Percentiles rank a stretch among this genome's conserved stretches.
phyloP scores from a whole-genome alignment of 805 yeast species.

The Candida cerambycidarum region DNA sequence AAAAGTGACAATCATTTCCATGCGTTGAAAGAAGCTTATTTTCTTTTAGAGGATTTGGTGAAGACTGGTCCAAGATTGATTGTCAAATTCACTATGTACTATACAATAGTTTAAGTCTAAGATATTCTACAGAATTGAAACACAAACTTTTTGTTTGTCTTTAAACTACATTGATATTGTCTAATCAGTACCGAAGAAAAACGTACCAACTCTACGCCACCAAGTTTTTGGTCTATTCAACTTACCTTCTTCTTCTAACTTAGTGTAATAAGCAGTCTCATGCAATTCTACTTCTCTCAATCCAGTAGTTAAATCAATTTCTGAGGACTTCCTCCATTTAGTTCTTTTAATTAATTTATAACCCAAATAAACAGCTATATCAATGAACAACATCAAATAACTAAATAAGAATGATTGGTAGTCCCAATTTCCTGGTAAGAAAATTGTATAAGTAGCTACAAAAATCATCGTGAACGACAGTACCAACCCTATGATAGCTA shows the following conservation, averaged over 20 bases:
- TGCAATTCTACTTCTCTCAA: conserved; percentile 40
- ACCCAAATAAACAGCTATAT: conserved; percentile 30
- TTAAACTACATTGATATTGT: too few species aligned
- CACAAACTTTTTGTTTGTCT: too few species aligned
- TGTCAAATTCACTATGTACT: too few species aligned
- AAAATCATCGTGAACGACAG: conserved; percentile 33
- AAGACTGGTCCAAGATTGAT: too few species aligned
- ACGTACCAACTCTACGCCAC: neutral
- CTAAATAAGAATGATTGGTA: conserved; percentile 42
- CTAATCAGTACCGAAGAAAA: conserved; percentile 6
- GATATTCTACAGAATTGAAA: too few species aligned
- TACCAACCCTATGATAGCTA: conserved; percentile 30
- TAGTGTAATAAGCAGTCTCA: conserved; percentile 34
- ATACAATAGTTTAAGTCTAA: too few species aligned
- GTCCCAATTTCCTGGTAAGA: conserved; percentile 39
- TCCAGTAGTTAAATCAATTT: conserved; percentile 40
- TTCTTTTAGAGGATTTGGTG: too few species aligned
- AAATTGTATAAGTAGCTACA: conserved; percentile 38
- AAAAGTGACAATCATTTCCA: too few species aligned
- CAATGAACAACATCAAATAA: conserved; percentile 44
- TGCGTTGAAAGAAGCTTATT: too few species aligned
- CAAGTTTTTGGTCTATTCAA: conserved; percentile 2
- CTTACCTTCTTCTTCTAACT: conserved; percentile 21
- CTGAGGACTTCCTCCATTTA: conserved; percentile 28
- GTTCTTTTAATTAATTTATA: conserved; percentile 42